Conservation (phyloP, 129 eudicot species). For the Apium graveolens region DNA sequence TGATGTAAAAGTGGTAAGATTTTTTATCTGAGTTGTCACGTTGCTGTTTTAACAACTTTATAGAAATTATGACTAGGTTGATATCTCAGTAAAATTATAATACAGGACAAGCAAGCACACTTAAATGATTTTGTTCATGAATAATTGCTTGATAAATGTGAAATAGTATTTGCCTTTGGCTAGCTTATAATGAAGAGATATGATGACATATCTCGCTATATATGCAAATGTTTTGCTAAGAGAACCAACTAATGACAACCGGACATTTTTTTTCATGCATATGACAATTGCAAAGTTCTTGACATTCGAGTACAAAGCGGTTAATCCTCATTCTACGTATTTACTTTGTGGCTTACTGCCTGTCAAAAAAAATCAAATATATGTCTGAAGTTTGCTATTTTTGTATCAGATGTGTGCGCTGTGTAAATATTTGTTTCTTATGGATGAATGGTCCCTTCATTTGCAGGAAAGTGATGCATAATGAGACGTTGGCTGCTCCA, state of each 20-base stretch:
- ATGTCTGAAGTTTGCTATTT: background rate
- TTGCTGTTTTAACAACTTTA: background rate
- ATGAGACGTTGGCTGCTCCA: background rate
- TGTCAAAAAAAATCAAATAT: background rate
- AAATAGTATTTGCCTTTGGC: background rate
- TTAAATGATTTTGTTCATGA: background rate
- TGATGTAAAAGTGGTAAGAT: constrained; percentile 46
- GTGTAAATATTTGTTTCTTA: background rate
- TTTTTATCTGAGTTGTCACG: background rate
- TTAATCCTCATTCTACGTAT: background rate
- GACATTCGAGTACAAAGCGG: background rate
- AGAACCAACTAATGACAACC: background rate
- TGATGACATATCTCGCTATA: background rate
- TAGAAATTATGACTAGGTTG: background rate
- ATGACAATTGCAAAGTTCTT: background rate
- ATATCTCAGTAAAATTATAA: background rate
- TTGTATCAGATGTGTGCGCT: background rate
- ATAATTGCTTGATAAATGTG: background rate
- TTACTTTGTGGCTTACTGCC: background rate
- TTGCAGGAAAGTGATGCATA: constrained; percentile 36
- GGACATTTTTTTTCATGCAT: background rate
- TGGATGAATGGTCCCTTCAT: background rate
- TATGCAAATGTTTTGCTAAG: background rate
- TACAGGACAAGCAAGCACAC: background rate
- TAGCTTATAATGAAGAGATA: background rate